A percentile compares a stretch with the other conserved stretches of the same genome.
These are phyloP conservation scores for Limnanthes douglasii DNA, from an alignment of 345 rosid genomes.

Conservation along the genomic window DNA sequence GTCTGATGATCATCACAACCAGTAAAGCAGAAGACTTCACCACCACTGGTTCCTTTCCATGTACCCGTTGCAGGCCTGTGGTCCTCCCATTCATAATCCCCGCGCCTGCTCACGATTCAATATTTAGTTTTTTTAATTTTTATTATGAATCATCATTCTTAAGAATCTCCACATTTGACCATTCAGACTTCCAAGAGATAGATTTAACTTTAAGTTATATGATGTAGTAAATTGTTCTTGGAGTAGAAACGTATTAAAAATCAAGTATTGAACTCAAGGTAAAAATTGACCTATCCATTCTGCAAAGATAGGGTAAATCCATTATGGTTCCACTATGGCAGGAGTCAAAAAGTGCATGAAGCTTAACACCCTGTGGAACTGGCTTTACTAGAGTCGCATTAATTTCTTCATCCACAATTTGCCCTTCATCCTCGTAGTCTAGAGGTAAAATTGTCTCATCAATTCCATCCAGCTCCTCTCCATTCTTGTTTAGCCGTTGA, in stretches of 20 bases:
- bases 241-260: not conserved
- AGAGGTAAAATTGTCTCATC: conserved; percentile 82
- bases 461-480: conserved; percentile 75
- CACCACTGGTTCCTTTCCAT: conserved; percentile 91
- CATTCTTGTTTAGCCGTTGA: conserved; percentile 39
- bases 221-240: not conserved
- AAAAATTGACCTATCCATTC: conserved; percentile 53
- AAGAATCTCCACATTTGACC: no score
- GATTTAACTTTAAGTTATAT: not conserved
- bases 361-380: conserved; percentile 72
- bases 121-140: no score
- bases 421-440: conserved; percentile 58
- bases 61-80: conserved; percentile 62
- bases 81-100: conserved; percentile 66
- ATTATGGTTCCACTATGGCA: conserved; percentile 89
- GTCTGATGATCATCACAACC: conserved; percentile 86
- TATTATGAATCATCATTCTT: no score
- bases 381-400: conserved; percentile 66
- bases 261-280: not conserved
- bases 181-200: no score
- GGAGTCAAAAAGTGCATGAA: conserved; percentile 81
- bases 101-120: conserved; percentile 20
- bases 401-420: conserved; percentile 82
- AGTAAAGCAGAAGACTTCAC: conserved; percentile 77
- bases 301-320: conserved; percentile 71